A percentile compares a stretch with the other conserved stretches of the same genome.
These are phyloP conservation scores for Nakazawaea peltata DNA, from an alignment of 805 yeast genomes.

Conservation along the genomic window DNA sequence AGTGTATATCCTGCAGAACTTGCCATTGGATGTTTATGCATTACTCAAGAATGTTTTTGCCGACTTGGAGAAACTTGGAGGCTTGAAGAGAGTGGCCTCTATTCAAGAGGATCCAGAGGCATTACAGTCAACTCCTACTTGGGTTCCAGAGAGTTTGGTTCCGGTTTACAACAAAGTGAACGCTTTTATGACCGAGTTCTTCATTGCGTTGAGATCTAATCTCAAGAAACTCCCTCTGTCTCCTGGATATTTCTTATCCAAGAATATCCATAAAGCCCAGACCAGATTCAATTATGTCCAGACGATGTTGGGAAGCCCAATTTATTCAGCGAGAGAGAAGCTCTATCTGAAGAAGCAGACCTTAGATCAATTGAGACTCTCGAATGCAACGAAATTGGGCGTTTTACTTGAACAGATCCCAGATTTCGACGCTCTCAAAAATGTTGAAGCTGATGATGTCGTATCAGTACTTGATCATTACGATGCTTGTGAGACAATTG, in stretches of 20 bases:
- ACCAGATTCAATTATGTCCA: slow-evolving; percentile 16
- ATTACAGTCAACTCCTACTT: slow-evolving; percentile 14
- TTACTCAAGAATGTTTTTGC: slow-evolving; percentile 14
- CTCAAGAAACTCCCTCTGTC: slow-evolving; percentile 9
- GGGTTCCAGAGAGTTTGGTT: slow-evolving; percentile 14
- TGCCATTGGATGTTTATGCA: slow-evolving; percentile 19
- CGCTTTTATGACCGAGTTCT: background rate
- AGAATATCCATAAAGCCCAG: no score
- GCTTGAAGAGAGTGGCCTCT: no score
- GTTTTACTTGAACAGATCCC: slow-evolving; percentile 26
- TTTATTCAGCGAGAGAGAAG: slow-evolving; percentile 23
- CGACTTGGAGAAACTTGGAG: slow-evolving; percentile 20
- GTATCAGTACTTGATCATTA: no score
- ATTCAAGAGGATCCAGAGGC: slow-evolving; percentile 12
- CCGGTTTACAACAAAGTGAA: background rate
- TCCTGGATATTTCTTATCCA: no score
- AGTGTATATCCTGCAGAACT: slow-evolving; percentile 32
- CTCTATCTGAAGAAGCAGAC: slow-evolving; percentile 16
- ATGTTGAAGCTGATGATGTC: no score
- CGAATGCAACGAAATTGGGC: slow-evolving; percentile 29
- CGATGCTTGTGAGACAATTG: no score
- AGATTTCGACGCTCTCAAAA: no score
- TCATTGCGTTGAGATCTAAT: background rate
- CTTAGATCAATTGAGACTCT: slow-evolving; percentile 15
- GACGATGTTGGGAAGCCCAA: slow-evolving; percentile 28